Conservation (phyloP, 306 rosid species). For the Prunus dulcis region DNA sequence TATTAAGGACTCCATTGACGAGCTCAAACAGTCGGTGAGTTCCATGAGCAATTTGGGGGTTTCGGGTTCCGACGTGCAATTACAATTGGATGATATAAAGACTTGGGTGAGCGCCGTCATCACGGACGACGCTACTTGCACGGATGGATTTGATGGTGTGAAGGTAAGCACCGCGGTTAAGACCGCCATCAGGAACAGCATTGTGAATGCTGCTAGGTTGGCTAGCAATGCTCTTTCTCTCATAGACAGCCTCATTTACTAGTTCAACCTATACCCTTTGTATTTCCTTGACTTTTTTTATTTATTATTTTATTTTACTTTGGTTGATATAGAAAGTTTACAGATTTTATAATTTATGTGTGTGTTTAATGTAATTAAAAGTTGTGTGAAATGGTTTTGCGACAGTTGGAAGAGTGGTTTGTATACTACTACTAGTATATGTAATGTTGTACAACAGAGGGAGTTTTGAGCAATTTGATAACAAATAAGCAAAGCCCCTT, state of each 20-base stretch:
- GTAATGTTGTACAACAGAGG: not conserved
- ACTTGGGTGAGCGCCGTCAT: conserved; percentile 44
- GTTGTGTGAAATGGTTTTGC: not conserved
- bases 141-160: conserved; percentile 26
- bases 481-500: not conserved
- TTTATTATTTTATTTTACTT: not conserved
- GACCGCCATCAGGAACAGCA: not conserved
- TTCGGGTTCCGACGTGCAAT: not conserved
- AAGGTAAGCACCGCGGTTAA: conserved; percentile 1
- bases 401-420: not conserved
- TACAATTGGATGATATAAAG: conserved; percentile 19
- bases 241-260: not conserved
- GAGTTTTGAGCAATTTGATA: not conserved
- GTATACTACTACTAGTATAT: not conserved
- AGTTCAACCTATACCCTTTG: not conserved
- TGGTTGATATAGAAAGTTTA: not conserved
- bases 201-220: not conserved
- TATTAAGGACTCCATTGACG: conserved; percentile 19
- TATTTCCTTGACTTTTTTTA: not conserved
- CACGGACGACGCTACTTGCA: conserved; percentile 39
- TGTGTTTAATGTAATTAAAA: not conserved
- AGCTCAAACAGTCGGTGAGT: conserved; percentile 6
- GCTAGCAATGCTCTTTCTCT: conserved; percentile 32
- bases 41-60: conserved; percentile 10
- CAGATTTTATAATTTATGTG: not conserved